Percentiles rank a stretch among this genome's conserved stretches.
phyloP scores from a whole-genome alignment of 2,329 filamentous ascomycete species.

The Curvularia verruculosa region DNA sequence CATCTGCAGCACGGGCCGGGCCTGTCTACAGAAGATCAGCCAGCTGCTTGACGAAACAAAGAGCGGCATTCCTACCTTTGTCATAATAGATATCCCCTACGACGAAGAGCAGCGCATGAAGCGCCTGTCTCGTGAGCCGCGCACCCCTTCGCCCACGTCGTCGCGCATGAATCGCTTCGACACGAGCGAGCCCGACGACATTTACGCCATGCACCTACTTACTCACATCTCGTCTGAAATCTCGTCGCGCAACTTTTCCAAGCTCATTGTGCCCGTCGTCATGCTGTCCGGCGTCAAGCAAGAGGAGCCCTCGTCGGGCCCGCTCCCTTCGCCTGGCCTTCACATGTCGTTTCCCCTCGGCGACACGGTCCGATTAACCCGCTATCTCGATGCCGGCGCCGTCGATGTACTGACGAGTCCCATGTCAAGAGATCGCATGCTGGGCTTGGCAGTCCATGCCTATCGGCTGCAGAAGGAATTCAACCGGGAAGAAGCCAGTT shows the following conservation, averaged over 20 bases:
- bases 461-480: constrained; percentile 82
- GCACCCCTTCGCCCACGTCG: constrained; percentile 49
- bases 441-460: constrained; percentile 79
- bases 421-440: constrained; percentile 73
- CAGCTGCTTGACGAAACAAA: constrained; percentile 43
- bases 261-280: constrained; percentile 50
- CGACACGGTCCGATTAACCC: constrained; percentile 64
- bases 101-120: constrained; percentile 51
- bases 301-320: constrained; percentile 33
- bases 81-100: constrained; percentile 53
- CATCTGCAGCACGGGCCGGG: constrained; percentile 48
- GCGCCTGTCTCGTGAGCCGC: constrained; percentile 50
- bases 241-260: constrained; percentile 48
- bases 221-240: constrained; percentile 52
- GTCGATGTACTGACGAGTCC: constrained; percentile 85
- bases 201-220: constrained; percentile 53
- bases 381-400: constrained; percentile 84
- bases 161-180: constrained; percentile 41
- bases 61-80: constrained; percentile 46
- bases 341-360: constrained; percentile 49
- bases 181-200: constrained; percentile 47
- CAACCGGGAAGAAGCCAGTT: constrained; percentile 71
- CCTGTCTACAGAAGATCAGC: constrained; percentile 47
- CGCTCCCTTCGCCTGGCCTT: constrained; percentile 42
- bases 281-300: constrained; percentile 49